These are phyloP conservation scores for Crotalaria pallida DNA, from an alignment of 306 rosid genomes.

Conservation along the genomic window DNA sequence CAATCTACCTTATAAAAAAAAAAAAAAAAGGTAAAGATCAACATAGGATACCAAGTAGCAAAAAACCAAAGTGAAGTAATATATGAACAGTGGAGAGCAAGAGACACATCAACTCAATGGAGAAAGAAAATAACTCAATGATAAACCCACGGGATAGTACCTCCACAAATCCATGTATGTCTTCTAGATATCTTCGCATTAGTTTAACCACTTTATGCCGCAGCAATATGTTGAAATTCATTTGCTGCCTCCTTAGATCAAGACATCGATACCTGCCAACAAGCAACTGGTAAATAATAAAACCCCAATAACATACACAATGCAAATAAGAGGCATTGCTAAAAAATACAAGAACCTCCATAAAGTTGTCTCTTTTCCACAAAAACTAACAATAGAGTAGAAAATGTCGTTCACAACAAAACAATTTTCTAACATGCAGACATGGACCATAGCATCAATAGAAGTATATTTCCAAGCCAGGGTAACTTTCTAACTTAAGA, in stretches of 20 bases:
- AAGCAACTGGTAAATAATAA: conserved; percentile 18
- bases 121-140: background rate
- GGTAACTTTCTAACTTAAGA: background rate
- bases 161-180: conserved; percentile 84
- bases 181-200: conserved; percentile 84
- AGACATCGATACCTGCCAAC: conserved; percentile 78
- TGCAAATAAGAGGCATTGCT: background rate
- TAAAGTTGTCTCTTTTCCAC: background rate
- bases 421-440: background rate
- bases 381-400: background rate
- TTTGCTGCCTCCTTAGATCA: conserved; percentile 80
- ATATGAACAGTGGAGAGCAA: background rate
- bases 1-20: conserved; percentile 90
- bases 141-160: conserved; percentile 40
- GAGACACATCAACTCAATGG: background rate
- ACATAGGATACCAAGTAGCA: conserved; percentile 20
- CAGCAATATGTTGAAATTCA: conserved; percentile 73
- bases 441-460: background rate
- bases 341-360: background rate
- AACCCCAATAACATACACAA: conserved; percentile 1
- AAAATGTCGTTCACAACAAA: background rate
- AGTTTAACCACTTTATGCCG: conserved; percentile 88
- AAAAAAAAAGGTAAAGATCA: conserved; percentile 47
- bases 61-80: conserved; percentile 13
- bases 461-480: background rate